Percentiles rank a stretch among this genome's conserved stretches.
These are phyloP conservation scores for Paracorniculantispora psalliotae DNA, from an alignment of 2,329 filamentous ascomycete species.

Conservation along the genomic window DNA sequence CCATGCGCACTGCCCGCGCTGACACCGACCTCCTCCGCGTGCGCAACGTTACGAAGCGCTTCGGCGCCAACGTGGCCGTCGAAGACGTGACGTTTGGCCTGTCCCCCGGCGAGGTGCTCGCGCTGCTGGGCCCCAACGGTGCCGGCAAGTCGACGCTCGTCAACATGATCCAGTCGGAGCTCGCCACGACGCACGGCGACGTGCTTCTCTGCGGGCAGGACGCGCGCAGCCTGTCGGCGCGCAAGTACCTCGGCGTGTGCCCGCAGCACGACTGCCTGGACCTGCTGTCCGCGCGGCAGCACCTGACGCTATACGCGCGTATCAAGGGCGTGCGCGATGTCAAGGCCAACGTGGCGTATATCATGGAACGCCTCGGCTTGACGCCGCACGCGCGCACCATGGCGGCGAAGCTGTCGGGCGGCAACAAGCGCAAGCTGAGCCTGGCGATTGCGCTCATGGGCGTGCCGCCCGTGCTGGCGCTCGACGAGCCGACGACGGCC, in stretches of 20 bases:
- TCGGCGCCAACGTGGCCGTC: slow-evolving; percentile 66
- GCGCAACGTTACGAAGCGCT: slow-evolving; percentile 68
- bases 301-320: slow-evolving; percentile 75
- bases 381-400: slow-evolving; percentile 62
- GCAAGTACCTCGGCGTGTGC: slow-evolving; percentile 67
- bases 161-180: slow-evolving; percentile 73
- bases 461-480: slow-evolving; percentile 72
- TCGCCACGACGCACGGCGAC: slow-evolving; percentile 59
- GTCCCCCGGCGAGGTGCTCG: slow-evolving; percentile 69
- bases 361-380: slow-evolving; percentile 70
- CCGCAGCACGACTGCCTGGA: slow-evolving; percentile 82
- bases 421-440: slow-evolving; percentile 81
- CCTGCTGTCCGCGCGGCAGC: slow-evolving; percentile 75
- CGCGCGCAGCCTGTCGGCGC: slow-evolving; percentile 51
- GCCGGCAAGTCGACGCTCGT: slow-evolving; percentile 85
- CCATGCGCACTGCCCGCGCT: slow-evolving; percentile 56
- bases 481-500: slow-evolving; percentile 78
- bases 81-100: slow-evolving; percentile 77
- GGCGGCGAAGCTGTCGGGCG: slow-evolving; percentile 71
- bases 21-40: slow-evolving; percentile 62
- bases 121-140: slow-evolving; percentile 77
- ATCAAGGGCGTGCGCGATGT: slow-evolving; percentile 69
- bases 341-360: slow-evolving; percentile 64
- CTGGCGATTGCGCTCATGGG: slow-evolving; percentile 84
- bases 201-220: slow-evolving; percentile 73